These are phyloP conservation scores for Exophiala xenobiotica DNA, from an alignment of 2,329 filamentous ascomycete genomes.

Conservation along the genomic window DNA sequence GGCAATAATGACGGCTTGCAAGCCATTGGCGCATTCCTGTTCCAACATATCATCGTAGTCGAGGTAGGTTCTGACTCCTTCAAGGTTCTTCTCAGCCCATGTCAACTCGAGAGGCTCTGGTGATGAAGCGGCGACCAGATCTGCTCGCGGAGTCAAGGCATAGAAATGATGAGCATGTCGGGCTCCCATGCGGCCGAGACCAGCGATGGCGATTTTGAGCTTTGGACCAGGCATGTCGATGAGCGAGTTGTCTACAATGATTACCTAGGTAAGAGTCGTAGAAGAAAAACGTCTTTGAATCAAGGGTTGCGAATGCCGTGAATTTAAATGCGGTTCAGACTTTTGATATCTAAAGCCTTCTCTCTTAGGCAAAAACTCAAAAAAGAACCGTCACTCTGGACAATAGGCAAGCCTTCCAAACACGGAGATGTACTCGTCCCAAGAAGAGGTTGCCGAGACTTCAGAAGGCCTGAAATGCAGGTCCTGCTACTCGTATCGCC, in stretches of 20 bases:
- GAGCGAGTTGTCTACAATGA: not conserved
- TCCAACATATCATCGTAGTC: conserved; percentile 59
- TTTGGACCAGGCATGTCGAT: conserved; percentile 29
- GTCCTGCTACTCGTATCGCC: too few relatives aligned
- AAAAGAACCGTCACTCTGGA: too few relatives aligned
- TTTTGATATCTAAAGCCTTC: too few relatives aligned
- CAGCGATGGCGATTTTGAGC: conserved; percentile 49
- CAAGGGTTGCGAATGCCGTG: too few relatives aligned
- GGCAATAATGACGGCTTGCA: conserved; percentile 57
- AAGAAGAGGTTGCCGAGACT: too few relatives aligned
- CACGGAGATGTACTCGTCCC: not conserved
- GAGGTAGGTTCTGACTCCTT: conserved; percentile 53
- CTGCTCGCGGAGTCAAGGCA: conserved; percentile 47
- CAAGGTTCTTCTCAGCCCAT: conserved; percentile 54
- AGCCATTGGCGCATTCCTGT: conserved; percentile 44
- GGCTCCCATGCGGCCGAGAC: conserved; percentile 51
- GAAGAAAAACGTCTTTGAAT: not conserved
- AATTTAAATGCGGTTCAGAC: too few relatives aligned
- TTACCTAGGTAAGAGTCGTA: not conserved
- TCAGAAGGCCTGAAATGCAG: too few relatives aligned
- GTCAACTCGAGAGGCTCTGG: conserved; percentile 47
- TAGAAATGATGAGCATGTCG: conserved; percentile 53
- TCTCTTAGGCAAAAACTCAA: too few relatives aligned
- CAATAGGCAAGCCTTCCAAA: not conserved
- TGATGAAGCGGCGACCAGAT: conserved; percentile 51